Evolutionary conservation across 306 rosid genomes (phyloP).

Genomic region (Inga oerstediana): DNA sequence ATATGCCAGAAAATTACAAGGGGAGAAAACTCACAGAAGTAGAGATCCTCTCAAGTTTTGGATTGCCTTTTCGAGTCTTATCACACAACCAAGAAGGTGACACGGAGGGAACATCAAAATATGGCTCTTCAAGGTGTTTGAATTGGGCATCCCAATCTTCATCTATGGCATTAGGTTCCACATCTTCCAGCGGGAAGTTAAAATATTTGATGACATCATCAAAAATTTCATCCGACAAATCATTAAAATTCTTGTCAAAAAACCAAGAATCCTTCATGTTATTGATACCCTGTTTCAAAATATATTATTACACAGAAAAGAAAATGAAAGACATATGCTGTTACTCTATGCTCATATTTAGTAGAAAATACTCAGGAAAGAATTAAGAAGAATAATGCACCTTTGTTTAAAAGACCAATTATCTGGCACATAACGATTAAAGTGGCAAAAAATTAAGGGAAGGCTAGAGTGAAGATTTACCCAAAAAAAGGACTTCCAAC

Average conservation of each 20-base stretch:
- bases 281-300: conserved; percentile 36
- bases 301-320: neutral
- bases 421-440: neutral
- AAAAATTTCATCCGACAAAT: conserved; percentile 41
- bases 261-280: conserved; percentile 56
- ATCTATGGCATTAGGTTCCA: conserved; percentile 46
- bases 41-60: conserved; percentile 35
- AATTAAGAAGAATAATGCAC: neutral
- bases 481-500: neutral
- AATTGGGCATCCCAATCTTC: conserved; percentile 67
- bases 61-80: conserved; percentile 23
- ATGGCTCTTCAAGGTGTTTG: conserved; percentile 58
- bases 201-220: conserved; percentile 46
- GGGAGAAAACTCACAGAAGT: conserved; percentile 50
- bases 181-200: conserved; percentile 68
- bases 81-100: conserved; percentile 26
- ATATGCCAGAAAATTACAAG: neutral
- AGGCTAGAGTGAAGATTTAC: conserved; percentile 8
- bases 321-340: conserved; percentile 6
- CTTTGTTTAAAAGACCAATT: neutral
- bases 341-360: neutral
- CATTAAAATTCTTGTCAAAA: conserved; percentile 46
- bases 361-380: neutral
- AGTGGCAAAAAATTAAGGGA: conserved; percentile 11
- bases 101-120: conserved; percentile 43